Conservation (phyloP, 352 stramenopile species). For the Thraustochytrium striatum region DNA sequence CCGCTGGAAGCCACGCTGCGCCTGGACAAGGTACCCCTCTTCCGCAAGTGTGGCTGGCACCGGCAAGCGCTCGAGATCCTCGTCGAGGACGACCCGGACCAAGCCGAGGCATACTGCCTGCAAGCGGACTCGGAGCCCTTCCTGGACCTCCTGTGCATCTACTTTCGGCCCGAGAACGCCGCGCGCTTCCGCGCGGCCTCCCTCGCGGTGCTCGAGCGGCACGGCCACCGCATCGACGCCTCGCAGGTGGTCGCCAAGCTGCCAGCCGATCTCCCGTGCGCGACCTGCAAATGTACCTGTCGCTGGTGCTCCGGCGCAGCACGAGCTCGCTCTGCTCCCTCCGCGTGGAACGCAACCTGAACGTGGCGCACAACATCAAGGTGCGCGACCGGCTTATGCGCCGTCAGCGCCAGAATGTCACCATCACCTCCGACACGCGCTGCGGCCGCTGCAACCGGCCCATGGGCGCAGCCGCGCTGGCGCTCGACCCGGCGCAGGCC, state of each 20-base stretch:
- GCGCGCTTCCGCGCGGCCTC: neutral
- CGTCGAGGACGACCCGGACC: constrained; percentile 9
- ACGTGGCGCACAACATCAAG: constrained; percentile 43
- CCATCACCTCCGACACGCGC: constrained; percentile 14
- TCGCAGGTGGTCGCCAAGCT: constrained; percentile 22
- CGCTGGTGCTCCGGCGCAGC: neutral
- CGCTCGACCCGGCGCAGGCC: neutral
- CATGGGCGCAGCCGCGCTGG: neutral
- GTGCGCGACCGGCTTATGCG: neutral
- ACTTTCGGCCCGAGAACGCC: constrained; percentile 12
- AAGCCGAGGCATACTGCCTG: constrained; percentile 19
- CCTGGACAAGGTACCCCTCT: neutral
- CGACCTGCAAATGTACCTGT: constrained; percentile 17
- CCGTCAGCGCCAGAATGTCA: neutral
- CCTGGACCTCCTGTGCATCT: constrained; percentile 32
- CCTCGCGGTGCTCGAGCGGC: constrained; percentile 6
- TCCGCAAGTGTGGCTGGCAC: constrained; percentile 41
- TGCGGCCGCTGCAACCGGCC: neutral
- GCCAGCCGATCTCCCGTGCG: constrained; percentile 23
- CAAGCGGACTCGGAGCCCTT: constrained; percentile 4
- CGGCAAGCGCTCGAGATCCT: neutral
- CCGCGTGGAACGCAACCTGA: constrained; percentile 16
- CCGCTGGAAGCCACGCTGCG: neutral
- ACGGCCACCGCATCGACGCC: constrained; percentile 23
- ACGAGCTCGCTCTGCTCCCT: neutral